Evolutionary conservation across 805 yeast species (phyloP), one percentile per base, ranked within the genome.

Genomic region (Maudiozyma turicensis): DNA sequence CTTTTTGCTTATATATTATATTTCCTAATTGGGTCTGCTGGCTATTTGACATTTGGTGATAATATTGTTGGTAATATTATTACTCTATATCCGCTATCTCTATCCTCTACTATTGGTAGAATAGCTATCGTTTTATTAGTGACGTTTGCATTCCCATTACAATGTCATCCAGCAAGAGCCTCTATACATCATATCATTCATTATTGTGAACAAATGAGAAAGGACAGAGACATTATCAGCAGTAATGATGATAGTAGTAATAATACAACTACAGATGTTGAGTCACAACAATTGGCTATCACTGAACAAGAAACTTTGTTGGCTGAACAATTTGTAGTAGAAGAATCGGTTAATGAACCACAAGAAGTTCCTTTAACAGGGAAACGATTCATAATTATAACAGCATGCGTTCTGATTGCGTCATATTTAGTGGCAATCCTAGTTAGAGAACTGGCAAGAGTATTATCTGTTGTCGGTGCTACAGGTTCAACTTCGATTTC

Each of bases 121-220:
- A 68, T 84, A 9, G 85, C 90, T 3, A 89, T 89, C 54, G 91
- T 85, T 5, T 71, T 86, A 8, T 69, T 89, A 64, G 96, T 90
- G 28, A 74, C 84, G 54, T 73, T 88, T 48, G 84, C 93, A n/a
- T 89, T 81, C 63, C 96, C 97, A 6, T 68, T 90, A 54, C 95
- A 88, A 75, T 78, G 89, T 58, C 95, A 89, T 58, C 97, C 97
- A 0, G 86, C 95, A 32, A 74, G 96, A 56, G 82, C 85, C 2
- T 86, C 95, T 0, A 73, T 84, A 39, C 81, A 84, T 58, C 87
- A 87, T 63, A 81, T 89, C 40, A 63, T 80, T 33, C 79, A 74
- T 58, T 82, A 75, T 68, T 57, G 75, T 49, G 49, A 51, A 33
- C 26, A 44, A 6, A 29, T 29, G 20, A 45, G 43, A 31, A 40